Conservation (phyloP, 2,329 filamentous ascomycete genomes). For the Hawksworthiomyces lignivorus region DNA sequence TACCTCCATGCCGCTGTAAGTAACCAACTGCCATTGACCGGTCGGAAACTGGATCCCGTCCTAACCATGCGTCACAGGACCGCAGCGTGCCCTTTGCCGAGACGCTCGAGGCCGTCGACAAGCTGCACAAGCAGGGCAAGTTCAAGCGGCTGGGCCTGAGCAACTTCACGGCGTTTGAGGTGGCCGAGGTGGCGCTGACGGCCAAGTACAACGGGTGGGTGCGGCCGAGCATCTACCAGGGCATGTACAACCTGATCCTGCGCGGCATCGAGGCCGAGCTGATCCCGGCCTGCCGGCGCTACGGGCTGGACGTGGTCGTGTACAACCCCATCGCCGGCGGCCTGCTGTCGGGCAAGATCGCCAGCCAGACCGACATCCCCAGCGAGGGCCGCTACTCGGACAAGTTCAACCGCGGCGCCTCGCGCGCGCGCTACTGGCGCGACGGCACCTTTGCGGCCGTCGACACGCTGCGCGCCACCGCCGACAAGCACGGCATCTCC, state of each 20-base stretch:
- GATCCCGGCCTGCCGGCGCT: slow-evolving; percentile 56
- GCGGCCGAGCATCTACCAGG: slow-evolving; percentile 64
- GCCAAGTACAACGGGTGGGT: slow-evolving; percentile 63
- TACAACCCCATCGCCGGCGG: slow-evolving; percentile 70
- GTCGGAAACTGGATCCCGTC: too few species aligned
- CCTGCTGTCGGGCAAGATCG: slow-evolving; percentile 55
- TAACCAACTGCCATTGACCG: neutral
- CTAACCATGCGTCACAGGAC: slow-evolving; percentile 6
- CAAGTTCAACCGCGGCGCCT: slow-evolving; percentile 27
- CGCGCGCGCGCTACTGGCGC: slow-evolving; percentile 57
- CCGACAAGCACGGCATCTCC: slow-evolving; percentile 55
- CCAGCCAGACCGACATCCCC: slow-evolving; percentile 30
- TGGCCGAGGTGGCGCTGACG: slow-evolving; percentile 64
- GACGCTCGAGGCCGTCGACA: slow-evolving; percentile 59
- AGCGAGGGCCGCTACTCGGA: slow-evolving; percentile 64
- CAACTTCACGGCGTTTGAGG: slow-evolving; percentile 70
- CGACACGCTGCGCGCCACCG: slow-evolving; percentile 52
- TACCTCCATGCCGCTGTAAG: slow-evolving; percentile 61
- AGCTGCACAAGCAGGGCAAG: slow-evolving; percentile 62
- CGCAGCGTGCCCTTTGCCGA: slow-evolving; percentile 35
- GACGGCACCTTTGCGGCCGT: slow-evolving; percentile 51
- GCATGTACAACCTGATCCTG: slow-evolving; percentile 56
- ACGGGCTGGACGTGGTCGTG: slow-evolving; percentile 60
- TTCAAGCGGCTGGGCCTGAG: slow-evolving; percentile 63
- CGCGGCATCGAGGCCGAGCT: slow-evolving; percentile 54